A percentile compares a stretch with the other conserved stretches of the same genome.
phyloP scores from a whole-genome alignment of 768 basidiomycete species.

The Rhizopogon sp. region DNA sequence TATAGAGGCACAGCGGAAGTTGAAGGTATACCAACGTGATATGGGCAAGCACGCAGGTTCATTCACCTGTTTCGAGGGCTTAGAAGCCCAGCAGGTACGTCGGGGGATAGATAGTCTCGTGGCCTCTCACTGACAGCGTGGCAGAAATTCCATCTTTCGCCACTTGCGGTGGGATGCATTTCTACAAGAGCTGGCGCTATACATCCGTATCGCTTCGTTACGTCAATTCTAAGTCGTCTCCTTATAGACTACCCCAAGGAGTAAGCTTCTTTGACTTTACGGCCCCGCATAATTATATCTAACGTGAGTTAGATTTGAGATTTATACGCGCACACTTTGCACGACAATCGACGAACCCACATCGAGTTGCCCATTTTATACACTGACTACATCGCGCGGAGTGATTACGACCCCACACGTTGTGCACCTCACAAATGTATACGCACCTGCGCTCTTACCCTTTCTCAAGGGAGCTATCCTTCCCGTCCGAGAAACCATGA shows the following conservation, averaged over 20 bases:
- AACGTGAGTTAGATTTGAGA: constrained; percentile 24
- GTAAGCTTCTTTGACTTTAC: constrained; percentile 18
- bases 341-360: constrained; percentile 27
- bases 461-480: constrained; percentile 28
- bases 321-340: constrained; percentile 43
- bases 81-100: constrained; percentile 31
- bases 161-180: constrained; percentile 44
- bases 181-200: constrained; percentile 53
- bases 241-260: constrained; percentile 40
- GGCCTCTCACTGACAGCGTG: background rate
- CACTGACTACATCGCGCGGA: constrained; percentile 39
- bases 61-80: constrained; percentile 24
- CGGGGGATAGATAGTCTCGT: background rate
- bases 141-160: constrained; percentile 48
- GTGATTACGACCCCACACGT: constrained; percentile 34
- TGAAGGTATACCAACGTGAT: constrained; percentile 42
- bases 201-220: constrained; percentile 69
- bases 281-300: constrained; percentile 6
- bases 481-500: constrained; percentile 50
- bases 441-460: constrained; percentile 42
- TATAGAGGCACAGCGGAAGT: constrained; percentile 34
- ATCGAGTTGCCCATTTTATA: constrained; percentile 26
- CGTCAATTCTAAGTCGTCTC: constrained; percentile 50
- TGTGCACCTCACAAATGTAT: constrained; percentile 54
- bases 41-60: constrained; percentile 42